A percentile compares a stretch with the other conserved stretches of the same genome.
Conservation (phyloP, 2,329 filamentous ascomycete genomes). For the Aspergillus ochraceus region DNA sequence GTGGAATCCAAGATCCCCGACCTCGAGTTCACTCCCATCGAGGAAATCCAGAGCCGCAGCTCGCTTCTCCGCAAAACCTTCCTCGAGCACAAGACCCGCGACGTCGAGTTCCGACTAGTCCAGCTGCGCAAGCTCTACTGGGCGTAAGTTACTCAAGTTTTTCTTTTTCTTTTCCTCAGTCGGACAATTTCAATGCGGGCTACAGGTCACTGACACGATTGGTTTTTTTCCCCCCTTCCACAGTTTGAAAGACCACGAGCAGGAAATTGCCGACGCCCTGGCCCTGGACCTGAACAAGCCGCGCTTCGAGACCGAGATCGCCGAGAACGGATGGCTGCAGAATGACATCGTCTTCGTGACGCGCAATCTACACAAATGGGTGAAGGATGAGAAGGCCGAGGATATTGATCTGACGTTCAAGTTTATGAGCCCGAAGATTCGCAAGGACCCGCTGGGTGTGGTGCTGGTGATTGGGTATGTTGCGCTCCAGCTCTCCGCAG, state of each 20-base stretch:
- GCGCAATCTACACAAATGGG: conserved; percentile 77
- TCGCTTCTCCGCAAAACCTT: conserved; percentile 68
- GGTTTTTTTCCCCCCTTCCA: not conserved
- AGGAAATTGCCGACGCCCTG: conserved; percentile 72
- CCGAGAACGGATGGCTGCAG: conserved; percentile 75
- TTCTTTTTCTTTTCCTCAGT: not conserved
- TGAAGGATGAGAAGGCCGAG: conserved; percentile 73
- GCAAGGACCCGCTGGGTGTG: conserved; percentile 83
- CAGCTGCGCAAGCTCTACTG: conserved; percentile 96
- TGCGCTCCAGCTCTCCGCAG: not conserved
- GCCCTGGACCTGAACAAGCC: conserved; percentile 77
- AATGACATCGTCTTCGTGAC: conserved; percentile 79
- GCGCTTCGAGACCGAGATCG: conserved; percentile 68
- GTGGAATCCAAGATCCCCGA: conserved; percentile 35
- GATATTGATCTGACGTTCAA: conserved; percentile 70
- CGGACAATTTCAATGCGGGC: not conserved
- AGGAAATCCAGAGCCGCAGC: conserved; percentile 64
- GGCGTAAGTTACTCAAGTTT: conserved; percentile 53
- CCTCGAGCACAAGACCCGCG: conserved; percentile 75
- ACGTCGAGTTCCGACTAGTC: conserved; percentile 74
- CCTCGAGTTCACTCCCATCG: conserved; percentile 64
- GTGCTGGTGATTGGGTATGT: conserved; percentile 77
- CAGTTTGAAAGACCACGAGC: conserved; percentile 71
- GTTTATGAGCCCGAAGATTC: conserved; percentile 70
- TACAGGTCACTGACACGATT: conserved; percentile 12